phyloP scores from a whole-genome alignment of 306 rosid genomes.

The Begonia fuchsioides region DNA sequence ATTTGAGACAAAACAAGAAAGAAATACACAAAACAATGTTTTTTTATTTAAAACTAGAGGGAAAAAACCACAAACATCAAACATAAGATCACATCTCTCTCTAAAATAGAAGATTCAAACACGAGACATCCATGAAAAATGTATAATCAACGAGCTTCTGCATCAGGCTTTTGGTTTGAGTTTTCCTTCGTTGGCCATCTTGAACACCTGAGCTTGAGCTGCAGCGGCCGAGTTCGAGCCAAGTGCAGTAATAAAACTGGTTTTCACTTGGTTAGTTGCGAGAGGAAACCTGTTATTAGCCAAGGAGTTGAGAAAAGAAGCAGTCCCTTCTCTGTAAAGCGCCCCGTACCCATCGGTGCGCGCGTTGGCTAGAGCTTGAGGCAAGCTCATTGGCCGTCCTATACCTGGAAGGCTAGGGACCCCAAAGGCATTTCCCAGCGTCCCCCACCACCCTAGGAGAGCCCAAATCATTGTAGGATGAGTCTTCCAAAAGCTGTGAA shows the following conservation, averaged over 20 bases:
- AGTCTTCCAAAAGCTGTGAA: conserved; percentile 67
- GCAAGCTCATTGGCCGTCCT: conserved; percentile 36
- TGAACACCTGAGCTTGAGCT: conserved; percentile 9
- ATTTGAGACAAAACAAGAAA: too few species aligned
- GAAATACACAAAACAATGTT: too few species aligned
- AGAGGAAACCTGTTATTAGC: conserved; percentile 10
- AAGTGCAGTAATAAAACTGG: conserved; percentile 8
- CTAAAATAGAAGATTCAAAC: background rate
- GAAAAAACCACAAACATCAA: background rate
- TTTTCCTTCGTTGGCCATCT: conserved; percentile 14
- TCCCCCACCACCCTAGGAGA: conserved; percentile 88
- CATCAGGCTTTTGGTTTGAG: conserved; percentile 12
- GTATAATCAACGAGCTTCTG: background rate
- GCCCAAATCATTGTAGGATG: conserved; percentile 83
- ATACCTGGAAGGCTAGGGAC: conserved; percentile 38
- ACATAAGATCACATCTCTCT: background rate
- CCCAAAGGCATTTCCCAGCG: conserved; percentile 60
- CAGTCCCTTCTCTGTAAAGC: conserved; percentile 13
- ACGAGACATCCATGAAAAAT: background rate
- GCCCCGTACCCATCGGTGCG: conserved; percentile 12
- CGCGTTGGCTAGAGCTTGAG: conserved; percentile 12
- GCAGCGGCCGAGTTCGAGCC: conserved; percentile 13
- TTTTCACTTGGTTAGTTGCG: conserved; percentile 8
- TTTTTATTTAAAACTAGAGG: background rate
- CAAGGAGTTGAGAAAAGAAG: conserved; percentile 12